These are phyloP conservation scores for Lasiodiplodia gonubiensis DNA, from an alignment of 2,329 filamentous ascomycete species.

Conservation along the genomic window DNA sequence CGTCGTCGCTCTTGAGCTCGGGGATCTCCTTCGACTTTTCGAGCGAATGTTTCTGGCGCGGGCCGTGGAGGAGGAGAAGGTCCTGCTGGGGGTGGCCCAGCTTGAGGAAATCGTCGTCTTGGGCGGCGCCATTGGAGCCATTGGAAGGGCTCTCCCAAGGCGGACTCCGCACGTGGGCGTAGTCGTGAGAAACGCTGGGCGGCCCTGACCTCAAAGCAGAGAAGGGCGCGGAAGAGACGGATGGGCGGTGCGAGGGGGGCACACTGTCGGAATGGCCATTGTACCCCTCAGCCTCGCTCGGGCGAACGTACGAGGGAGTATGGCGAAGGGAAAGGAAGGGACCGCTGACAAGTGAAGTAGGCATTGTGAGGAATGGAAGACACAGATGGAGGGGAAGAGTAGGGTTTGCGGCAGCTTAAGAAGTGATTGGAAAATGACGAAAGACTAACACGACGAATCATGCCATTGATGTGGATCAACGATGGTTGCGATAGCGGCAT, in stretches of 20 bases:
- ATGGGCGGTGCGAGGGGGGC: neutral
- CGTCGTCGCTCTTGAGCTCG: conserved; percentile 36
- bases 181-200: conserved; percentile 10
- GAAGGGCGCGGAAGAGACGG: conserved; percentile 18
- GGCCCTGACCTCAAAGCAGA: conserved; percentile 3
- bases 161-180: neutral
- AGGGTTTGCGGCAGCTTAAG: conserved; percentile 5
- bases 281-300: neutral
- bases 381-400: neutral
- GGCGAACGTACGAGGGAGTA: conserved; percentile 5
- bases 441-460: neutral
- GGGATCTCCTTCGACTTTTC: conserved; percentile 15
- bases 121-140: conserved; percentile 10
- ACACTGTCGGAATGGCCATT: neutral
- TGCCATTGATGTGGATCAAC: neutral
- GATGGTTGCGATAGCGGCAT: neutral
- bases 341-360: conserved; percentile 15
- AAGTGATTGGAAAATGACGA: neutral
- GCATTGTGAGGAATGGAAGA: conserved; percentile 1
- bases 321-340: conserved; percentile 24
- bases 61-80: conserved; percentile 18
- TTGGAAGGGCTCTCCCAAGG: neutral
- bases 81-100: conserved; percentile 32
- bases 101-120: conserved; percentile 21
- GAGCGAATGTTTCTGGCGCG: conserved; percentile 22